phyloP scores from a whole-genome alignment of 2,329 filamentous ascomycete genomes.

The Arthroderma sp. region DNA sequence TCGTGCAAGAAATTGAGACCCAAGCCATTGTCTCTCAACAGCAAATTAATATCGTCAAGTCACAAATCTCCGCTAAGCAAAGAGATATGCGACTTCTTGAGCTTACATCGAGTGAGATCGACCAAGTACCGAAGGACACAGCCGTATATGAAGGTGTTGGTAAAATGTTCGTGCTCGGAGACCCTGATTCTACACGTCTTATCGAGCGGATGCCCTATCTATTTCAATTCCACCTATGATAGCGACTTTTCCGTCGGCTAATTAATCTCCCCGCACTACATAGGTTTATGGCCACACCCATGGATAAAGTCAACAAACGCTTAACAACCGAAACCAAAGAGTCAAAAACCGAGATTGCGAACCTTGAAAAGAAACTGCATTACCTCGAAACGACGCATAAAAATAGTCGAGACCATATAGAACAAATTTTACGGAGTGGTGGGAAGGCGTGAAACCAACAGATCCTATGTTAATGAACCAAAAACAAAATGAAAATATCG shows the following conservation, averaged over 20 bases:
- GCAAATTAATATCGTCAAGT: conserved; percentile 74
- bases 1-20: conserved; percentile 85
- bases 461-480: neutral
- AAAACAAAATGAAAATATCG: too few species aligned
- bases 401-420: conserved; percentile 83
- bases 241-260: neutral
- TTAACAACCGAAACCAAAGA: conserved; percentile 61
- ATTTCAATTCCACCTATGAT: neutral
- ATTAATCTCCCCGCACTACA: neutral
- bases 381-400: conserved; percentile 92
- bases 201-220: neutral
- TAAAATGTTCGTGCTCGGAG: conserved; percentile 60
- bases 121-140: conserved; percentile 59
- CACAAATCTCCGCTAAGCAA: conserved; percentile 73
- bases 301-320: conserved; percentile 59
- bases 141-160: conserved; percentile 89
- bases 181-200: neutral
- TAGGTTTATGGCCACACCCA: conserved; percentile 79
- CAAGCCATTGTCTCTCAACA: conserved; percentile 82
- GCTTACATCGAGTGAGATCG: conserved; percentile 71
- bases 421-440: conserved; percentile 63
- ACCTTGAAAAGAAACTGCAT: conserved; percentile 74
- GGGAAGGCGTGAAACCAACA: conserved; percentile 18
- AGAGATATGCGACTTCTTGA: conserved; percentile 80
- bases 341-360: conserved; percentile 63